Base-by-base conservation (phyloP, 805 yeast species). In the Starmerella bombicola region DNA sequence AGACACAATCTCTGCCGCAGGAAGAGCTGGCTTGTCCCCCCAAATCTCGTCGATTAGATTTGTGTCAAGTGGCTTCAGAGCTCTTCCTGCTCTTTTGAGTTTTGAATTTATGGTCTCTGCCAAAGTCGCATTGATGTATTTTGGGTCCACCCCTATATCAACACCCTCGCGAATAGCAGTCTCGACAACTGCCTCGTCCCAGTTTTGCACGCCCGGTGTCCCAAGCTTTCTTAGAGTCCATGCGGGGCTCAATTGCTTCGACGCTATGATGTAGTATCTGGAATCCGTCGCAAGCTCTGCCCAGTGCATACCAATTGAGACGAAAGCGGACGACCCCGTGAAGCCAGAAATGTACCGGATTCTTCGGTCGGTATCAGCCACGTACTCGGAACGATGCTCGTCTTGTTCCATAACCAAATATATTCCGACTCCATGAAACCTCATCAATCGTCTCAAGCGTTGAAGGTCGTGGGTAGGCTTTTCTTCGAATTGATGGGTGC, bases 201-300 rank as follows among this genome's bases (percentile, higher is more conserved):
- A 86, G 5, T 78, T 66, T 13, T 77, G 73, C 29, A 70, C 71
- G 21, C 76, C 80, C n/a, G 71, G 69, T 24, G 67, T 64, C 2
- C 95, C 95, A 56, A 78, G 88, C 56, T 80, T 84, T 45, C 88
- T 67, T 32, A 91, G 61, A 1, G 63, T 59, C 97, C 97, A 91
- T 52, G 76, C 78, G 26, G 60, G 55, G 57, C 83, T 91, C 41
- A 91, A 63, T 61, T 91, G 86, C 45, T 77, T 74, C 20, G 71
- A 73, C 1, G 97, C 97, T 61, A 91, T 97, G 44, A 82, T 65
- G 57, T 84, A 88, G 63, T 91, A 91, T 50, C 99, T 70, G 2
- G 97, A 96, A 61, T 91, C 99, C 0, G 98, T 91, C 10, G 93
- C 76, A 39, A 91, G 62, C 0, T 80, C 81, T 13, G 95, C 93